Base-by-base conservation (phyloP, 257 asterid species). In the Solanum medicagineum region DNA sequence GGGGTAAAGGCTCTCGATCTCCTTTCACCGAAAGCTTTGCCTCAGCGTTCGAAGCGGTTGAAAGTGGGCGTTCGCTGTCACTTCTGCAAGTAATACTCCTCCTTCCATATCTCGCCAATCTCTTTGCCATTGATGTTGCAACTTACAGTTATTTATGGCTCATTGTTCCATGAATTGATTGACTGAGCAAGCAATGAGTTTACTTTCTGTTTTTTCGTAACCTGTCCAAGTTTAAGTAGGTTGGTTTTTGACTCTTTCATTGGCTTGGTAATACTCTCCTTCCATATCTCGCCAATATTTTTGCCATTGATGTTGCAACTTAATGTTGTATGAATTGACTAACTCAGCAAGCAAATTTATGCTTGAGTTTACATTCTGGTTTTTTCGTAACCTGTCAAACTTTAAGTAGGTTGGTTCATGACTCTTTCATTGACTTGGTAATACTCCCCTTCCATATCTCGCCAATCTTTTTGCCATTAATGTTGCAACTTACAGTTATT, bases 21-120 rank as follows among this genome's bases (percentile, higher is more conserved):
- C 40, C 40, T 89, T 83, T 85, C 95, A 2, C 81, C 86, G 3
- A 93, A 94, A 59, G 93, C 89, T 63, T 82, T 92, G 90, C 89
- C 89, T 19, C 85, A 90, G 55, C 93, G 94, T 53, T 93, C 97
- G 68, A 84, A 81, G 0, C 92, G 92, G 87, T 63, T 63, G 71
- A 63, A 91, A 87, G 85, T 90, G 86, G 98, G 97, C 36, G 90
- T 95, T 84, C 90, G 88, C 86, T 95, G 98, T 92, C 98, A 95
- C 91, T 95, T 90, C 85, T 95, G 98, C 98, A 90, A 94, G 97
- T 95, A 65, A 56, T 81, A n/a, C 49, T 22, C 55, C 60, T 74
- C 73, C 7, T 22, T 86, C 65, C 3, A 16, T 53, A 53, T 51
- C 22, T 73, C n/a, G 57, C 57, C n/a, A 45, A 14, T 44, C 29